Percentiles rank a stretch among this genome's conserved stretches.
These are phyloP conservation scores for Cyanidium caldarium DNA, from an alignment of 23 red algal genomes.

Conservation along the genomic window DNA sequence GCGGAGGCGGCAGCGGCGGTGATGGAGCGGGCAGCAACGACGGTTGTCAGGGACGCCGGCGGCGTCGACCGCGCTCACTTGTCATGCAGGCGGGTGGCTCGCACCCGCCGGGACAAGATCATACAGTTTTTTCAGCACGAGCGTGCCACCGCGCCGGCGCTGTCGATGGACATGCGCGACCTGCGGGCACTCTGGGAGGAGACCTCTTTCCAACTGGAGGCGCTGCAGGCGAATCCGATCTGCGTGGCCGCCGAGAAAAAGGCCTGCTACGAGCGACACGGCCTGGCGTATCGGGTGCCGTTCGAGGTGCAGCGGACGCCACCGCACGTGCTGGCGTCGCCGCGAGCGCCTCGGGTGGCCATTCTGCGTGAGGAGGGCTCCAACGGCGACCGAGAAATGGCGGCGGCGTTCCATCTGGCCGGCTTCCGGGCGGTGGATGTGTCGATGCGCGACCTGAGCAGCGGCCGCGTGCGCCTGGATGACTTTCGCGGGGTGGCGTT, in stretches of 20 bases:
- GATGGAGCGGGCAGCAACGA: conserved; percentile 1
- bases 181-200: conserved; percentile 64
- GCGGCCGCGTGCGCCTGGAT: conserved; percentile 20
- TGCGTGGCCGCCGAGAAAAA: conserved; percentile 37
- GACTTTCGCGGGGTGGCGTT: conserved; percentile 75
- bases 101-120: conserved; percentile 16
- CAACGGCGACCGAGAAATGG: conserved; percentile 96
- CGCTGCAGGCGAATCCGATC: conserved; percentile 40
- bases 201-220: conserved; percentile 82
- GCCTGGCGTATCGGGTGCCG: background rate
- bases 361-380: conserved; percentile 91
- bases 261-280: conserved; percentile 4
- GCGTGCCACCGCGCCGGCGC: background rate
- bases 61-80: conserved; percentile 10
- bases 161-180: conserved; percentile 26
- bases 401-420: conserved; percentile 77
- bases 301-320: background rate
- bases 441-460: conserved; percentile 46
- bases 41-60: no score
- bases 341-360: conserved; percentile 34
- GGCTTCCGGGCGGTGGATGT: conserved; percentile 81
- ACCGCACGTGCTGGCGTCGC: background rate
- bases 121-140: background rate
- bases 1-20: background rate
- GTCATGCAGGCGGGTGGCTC: conserved; percentile 21